A percentile compares a stretch with the other conserved stretches of the same genome.
phyloP scores from a whole-genome alignment of 2,329 filamentous ascomycete species.

The Sporothrix brasiliensis region DNA sequence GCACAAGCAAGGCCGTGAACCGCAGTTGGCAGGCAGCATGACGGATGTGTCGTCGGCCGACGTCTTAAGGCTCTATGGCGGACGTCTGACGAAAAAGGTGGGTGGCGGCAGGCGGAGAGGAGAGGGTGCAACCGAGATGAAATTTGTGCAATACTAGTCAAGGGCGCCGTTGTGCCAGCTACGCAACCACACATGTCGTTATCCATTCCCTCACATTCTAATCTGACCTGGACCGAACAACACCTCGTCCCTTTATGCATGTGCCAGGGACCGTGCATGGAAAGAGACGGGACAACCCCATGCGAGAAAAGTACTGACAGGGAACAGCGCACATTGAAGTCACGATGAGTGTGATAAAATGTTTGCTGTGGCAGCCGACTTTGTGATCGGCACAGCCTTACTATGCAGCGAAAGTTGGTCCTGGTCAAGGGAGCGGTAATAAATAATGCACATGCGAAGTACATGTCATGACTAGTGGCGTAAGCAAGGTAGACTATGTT shows the following conservation, averaged over 20 bases:
- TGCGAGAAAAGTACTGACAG: not conserved
- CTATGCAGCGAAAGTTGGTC: not conserved
- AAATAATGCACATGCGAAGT: not conserved
- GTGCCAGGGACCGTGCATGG: constrained; percentile 4
- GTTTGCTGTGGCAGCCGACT: not conserved
- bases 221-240: not conserved
- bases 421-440: not conserved
- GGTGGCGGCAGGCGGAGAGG: not conserved
- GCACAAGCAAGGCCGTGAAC: not conserved
- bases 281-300: constrained; percentile 15
- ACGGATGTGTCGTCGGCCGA: not conserved
- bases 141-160: not conserved
- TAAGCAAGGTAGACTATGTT: too few relatives aligned
- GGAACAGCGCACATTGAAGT: not conserved
- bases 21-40: constrained; percentile 21
- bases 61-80: not conserved
- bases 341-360: not conserved
- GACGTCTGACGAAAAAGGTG: not conserved
- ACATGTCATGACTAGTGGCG: too few relatives aligned
- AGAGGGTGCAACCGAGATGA: not conserved
- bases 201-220: not conserved
- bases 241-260: constrained; percentile 6
- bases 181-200: not conserved
- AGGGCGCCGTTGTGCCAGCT: not conserved
- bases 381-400: constrained; percentile 1